Base-by-base conservation (phyloP, 352 stramenopile genomes). In the Globisporangium camurandrum region DNA sequence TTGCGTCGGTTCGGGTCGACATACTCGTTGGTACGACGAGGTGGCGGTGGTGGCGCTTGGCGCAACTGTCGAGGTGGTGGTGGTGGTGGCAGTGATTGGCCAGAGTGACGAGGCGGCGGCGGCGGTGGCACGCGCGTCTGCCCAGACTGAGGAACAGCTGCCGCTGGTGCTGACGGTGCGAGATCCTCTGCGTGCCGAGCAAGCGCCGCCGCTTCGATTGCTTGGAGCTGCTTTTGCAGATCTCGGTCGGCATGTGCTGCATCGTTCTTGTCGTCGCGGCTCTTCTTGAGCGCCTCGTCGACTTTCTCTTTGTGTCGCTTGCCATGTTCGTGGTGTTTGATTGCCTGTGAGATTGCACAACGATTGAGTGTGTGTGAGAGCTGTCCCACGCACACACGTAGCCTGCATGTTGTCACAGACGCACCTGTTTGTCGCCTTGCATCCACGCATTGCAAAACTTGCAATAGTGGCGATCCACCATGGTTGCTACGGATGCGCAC, bases 361-460 rank as follows among this genome's bases (percentile, higher is more conserved):
- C 19, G 9, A 39, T 11, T 39, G 17, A 2, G 26, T 6, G 36
- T 41, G 4, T 14, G 16, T 24, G 28, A 8, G 51, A 20, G 22
- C 8, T 4, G 27, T 31, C 2, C 10, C 1, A 31, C 9, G 7
- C n/a, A 39, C 22, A n/a, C 20, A 54, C 14, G 31, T 9, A 24
- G 16, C 4, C 10, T 27, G 36, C n/a, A 34, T 16, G 7, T 19
- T 55, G n/a, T 16, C 4, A 48, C 50, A 39, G 17, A 55, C 75
- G 43, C 38, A 89, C 77, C 47, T 71, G 47, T 60, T 83, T 89
- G 54, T 94, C 84, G 24, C 69, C 67, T 37, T 86, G 81, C 65
- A 86, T 86, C 84, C 84, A 94, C 45, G 69, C 74, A 84, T 94
- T 93, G 79, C 84, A 94, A 52, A 76, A 88, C 66, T 86, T 86